Percentiles rank a stretch among this genome's conserved stretches.
Conservation (phyloP, 495 filamentous ascomycete genomes). For the Penicillium mononematosum region DNA sequence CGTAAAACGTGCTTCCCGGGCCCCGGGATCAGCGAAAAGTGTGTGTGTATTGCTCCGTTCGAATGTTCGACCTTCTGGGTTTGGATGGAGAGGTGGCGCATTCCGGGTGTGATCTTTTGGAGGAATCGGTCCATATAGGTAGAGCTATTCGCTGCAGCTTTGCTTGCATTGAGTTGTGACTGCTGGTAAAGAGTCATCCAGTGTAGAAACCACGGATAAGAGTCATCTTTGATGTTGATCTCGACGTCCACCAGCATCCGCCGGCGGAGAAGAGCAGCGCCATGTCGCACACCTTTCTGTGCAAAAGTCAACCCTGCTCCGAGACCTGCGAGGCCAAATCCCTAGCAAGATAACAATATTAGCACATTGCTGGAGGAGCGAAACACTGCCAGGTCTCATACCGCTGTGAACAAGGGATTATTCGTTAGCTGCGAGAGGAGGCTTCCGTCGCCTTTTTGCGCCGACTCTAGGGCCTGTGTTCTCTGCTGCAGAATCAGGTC, state of each 20-base stretch:
- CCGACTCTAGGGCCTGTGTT: conserved; percentile 34
- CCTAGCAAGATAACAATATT: conserved; percentile 36
- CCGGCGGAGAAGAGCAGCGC: conserved; percentile 68
- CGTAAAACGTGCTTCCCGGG: conserved; percentile 84
- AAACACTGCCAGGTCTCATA: conserved; percentile 29
- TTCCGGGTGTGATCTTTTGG: conserved; percentile 58
- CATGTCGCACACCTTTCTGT: conserved; percentile 67
- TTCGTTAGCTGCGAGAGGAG: conserved; percentile 55
- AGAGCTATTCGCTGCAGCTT: conserved; percentile 35
- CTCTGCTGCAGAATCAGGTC: conserved; percentile 44
- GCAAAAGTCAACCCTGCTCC: conserved; percentile 74
- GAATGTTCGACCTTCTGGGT: conserved; percentile 59
- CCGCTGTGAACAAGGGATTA: conserved; percentile 71
- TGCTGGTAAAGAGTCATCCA: conserved; percentile 88
- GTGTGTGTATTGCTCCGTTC: conserved; percentile 67
- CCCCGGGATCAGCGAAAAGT: conserved; percentile 86
- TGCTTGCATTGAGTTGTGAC: conserved; percentile 47
- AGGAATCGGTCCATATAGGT: conserved; percentile 53
- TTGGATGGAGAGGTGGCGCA: conserved; percentile 67
- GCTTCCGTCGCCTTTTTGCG: conserved; percentile 38
- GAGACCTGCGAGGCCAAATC: conserved; percentile 83
- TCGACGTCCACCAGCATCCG: conserved; percentile 93
- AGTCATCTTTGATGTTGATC: conserved; percentile 87
- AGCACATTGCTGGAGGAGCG: not conserved
- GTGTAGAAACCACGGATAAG: conserved; percentile 89